Conservation (phyloP, 495 filamentous ascomycete species). For the Bathelium albidoporum region DNA sequence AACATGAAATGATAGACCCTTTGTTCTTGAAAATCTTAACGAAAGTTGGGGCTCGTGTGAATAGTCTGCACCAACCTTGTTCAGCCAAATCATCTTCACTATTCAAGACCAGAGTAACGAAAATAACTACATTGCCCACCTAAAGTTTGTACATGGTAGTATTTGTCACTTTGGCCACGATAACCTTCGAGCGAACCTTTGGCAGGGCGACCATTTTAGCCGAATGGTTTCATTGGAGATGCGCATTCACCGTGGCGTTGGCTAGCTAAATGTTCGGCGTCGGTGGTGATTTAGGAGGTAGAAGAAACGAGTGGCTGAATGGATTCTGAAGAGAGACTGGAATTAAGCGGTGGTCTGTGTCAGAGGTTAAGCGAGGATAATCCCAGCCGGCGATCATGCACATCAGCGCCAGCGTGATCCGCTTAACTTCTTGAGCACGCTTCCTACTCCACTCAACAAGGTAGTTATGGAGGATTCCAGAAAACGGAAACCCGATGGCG, state of each 20-base stretch:
- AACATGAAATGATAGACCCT: too few species aligned
- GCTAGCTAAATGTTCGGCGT: neutral
- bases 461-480: conserved; percentile 8
- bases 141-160: neutral
- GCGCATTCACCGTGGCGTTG: neutral
- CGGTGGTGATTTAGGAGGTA: neutral
- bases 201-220: neutral
- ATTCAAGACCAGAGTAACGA: neutral
- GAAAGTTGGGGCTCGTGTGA: neutral
- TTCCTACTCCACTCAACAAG: neutral
- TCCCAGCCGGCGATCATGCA: conserved; percentile 3
- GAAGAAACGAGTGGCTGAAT: neutral
- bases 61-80: neutral
- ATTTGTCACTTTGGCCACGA: neutral
- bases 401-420: neutral
- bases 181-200: neutral
- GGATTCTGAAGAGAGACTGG: neutral
- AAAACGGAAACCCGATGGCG: conserved; percentile 15
- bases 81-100: neutral
- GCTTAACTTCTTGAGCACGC: neutral
- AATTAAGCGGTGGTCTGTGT: conserved; percentile 4
- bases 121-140: neutral
- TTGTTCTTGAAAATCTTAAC: neutral
- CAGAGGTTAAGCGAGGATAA: neutral
- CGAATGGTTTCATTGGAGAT: neutral